Conservation (phyloP, 2,329 filamentous ascomycete species). For the Alternaria sp. region DNA sequence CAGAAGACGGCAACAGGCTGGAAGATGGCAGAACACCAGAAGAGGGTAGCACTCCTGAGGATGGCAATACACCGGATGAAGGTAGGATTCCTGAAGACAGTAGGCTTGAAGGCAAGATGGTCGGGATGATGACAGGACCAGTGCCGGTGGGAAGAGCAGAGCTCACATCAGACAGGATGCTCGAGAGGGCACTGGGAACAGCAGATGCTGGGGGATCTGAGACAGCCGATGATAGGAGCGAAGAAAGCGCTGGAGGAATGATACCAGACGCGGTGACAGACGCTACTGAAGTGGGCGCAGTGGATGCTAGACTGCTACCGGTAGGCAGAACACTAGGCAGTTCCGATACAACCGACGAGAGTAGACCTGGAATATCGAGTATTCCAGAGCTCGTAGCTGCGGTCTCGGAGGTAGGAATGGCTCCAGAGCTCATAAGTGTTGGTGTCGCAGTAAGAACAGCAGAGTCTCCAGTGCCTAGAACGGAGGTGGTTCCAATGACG, state of each 20-base stretch:
- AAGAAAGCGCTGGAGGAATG: conserved; percentile 27
- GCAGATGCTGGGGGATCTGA: conserved; percentile 30
- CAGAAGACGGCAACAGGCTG: conserved; percentile 10
- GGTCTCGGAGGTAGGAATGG: conserved; percentile 36
- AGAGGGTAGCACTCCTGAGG: conserved; percentile 10
- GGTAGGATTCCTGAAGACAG: conserved; percentile 20
- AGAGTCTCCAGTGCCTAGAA: conserved; percentile 38
- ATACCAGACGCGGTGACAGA: conserved; percentile 27
- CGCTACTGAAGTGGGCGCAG: conserved; percentile 27
- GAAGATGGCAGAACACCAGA: conserved; percentile 15
- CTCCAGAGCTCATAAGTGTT: conserved; percentile 27
- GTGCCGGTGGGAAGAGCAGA: conserved; percentile 28
- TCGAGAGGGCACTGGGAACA: conserved; percentile 30
- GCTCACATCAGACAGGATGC: conserved; percentile 28
- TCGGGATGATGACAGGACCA: conserved; percentile 19
- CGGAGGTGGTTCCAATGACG: conserved; percentile 49
- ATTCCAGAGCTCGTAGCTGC: conserved; percentile 22
- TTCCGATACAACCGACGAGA: conserved; percentile 36
- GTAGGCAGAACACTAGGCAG: conserved; percentile 31
- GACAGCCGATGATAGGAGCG: conserved; percentile 31
- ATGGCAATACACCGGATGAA: conserved; percentile 13
- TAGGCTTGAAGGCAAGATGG: conserved; percentile 19
- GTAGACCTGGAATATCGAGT: conserved; percentile 24
- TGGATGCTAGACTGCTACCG: conserved; percentile 27
- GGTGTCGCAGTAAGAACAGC: conserved; percentile 22